phyloP scores from a whole-genome alignment of 257 asterid species.

The Solanum medicagineum region DNA sequence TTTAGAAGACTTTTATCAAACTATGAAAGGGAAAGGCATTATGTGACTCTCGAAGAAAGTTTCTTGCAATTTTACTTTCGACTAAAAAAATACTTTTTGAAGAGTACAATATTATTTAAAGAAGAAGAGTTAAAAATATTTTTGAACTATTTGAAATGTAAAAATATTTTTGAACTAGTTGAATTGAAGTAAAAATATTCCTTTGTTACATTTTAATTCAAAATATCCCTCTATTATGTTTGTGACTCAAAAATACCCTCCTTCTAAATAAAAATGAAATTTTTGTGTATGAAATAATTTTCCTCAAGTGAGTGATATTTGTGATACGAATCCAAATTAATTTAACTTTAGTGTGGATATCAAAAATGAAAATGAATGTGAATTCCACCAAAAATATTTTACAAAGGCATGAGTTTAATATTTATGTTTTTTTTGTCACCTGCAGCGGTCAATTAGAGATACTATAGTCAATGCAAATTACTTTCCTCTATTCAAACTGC shows the following conservation, averaged over 20 bases:
- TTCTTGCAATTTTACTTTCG: neutral
- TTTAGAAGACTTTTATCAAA: neutral
- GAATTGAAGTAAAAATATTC: rapidly evolving
- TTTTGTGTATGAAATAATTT: no score
- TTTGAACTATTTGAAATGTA: no score
- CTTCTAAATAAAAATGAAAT: no score
- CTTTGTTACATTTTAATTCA: no score
- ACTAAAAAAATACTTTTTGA: neutral
- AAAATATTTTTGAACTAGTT: no score
- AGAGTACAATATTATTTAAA: neutral
- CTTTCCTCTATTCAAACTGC: neutral
- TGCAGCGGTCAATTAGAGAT: neutral
- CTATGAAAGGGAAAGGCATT: neutral
- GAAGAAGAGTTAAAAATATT: no score
- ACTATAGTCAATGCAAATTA: neutral
- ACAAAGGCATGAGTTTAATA: neutral
- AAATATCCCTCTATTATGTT: no score
- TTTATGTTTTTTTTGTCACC: neutral
- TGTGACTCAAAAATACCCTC: no score
- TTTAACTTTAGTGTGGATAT: neutral
- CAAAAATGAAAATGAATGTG: no score
- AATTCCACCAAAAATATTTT: neutral
- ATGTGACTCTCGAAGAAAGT: neutral
- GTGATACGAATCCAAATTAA: neutral
- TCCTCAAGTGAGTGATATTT: rapidly evolving